Evolutionary conservation across 2,329 filamentous ascomycete genomes (phyloP), one percentile per base, ranked within the genome.

Genomic region (Penicillium sp.): DNA sequence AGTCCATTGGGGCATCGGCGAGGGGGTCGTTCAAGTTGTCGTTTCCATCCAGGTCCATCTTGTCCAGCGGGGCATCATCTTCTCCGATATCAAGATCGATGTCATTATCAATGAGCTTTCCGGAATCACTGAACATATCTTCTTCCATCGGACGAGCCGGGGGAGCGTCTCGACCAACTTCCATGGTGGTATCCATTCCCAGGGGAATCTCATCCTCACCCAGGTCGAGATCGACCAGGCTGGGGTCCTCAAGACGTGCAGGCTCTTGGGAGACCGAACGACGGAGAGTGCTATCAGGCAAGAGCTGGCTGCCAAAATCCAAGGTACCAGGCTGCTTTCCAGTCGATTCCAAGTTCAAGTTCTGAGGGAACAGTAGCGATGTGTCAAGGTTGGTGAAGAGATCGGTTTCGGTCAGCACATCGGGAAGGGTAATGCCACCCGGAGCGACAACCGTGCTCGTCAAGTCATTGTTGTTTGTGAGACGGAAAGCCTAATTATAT

Each of bases 401-500:
- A 65, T 98, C 93, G 50, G 93, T 87, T 52, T 94, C 89, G 9
- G 93, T 97, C 57, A 98, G 86, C 44, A 86, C 85, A 73, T 98
- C 93, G 6, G 90, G 89, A 44, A 98, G 79, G 62, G 91, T 87
- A 54, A 97, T 80, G 23, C 89, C 85, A 66, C 90, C 88, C 40
- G 90, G 86, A 24, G 87, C 86, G 54, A 87, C 78, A 60, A 91
- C 77, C 61, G 86, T 88, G 41, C 83, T 79, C n/a, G 90, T 88
- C 59, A 97, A 80, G 69, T 98, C 93, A 65, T 97, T 94, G 71
- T 96, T 96, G 56, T 91, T 91, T 39, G 83, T 87, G 16, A 91
- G 88, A 50, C 90, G 87, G 73, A 97, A 98, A 34, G 93, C 91
- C 91, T 95, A 34, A 11, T 24, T n/a, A 16, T 11, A 16, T 9